Conservation (phyloP, 2,329 filamentous ascomycete species). For the Trichoderma atroviride region DNA sequence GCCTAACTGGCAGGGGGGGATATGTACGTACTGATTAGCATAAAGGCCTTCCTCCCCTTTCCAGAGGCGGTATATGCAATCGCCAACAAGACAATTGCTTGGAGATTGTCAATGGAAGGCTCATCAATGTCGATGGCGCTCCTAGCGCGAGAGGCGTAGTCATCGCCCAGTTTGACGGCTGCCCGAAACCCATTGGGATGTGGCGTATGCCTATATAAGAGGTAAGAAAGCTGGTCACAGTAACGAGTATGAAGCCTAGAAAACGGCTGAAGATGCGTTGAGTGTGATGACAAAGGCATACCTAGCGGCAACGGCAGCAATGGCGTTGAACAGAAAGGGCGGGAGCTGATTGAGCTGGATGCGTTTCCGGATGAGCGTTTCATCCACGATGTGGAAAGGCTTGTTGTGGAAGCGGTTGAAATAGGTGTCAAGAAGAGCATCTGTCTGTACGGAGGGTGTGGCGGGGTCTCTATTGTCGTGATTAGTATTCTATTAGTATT, state of each 20-base stretch:
- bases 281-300: constrained; percentile 38
- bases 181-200: constrained; percentile 69
- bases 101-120: constrained; percentile 75
- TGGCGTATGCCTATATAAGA: constrained; percentile 59
- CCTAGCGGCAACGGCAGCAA: constrained; percentile 66
- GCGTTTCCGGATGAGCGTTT: constrained; percentile 71
- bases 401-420: constrained; percentile 80
- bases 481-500: constrained; percentile 3
- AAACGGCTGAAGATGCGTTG: not conserved
- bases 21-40: constrained; percentile 69
- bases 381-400: constrained; percentile 80
- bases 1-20: not conserved
- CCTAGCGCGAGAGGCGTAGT: constrained; percentile 71
- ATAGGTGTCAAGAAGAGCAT: constrained; percentile 74
- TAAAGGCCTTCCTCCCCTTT: constrained; percentile 82
- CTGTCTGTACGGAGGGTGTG: constrained; percentile 54
- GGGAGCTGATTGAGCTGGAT: constrained; percentile 69
- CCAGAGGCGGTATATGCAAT: constrained; percentile 77
- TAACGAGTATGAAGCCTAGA: not conserved
- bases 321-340: constrained; percentile 55
- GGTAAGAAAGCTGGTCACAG: not conserved
- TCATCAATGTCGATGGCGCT: constrained; percentile 76
- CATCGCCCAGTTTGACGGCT: constrained; percentile 68
- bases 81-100: constrained; percentile 74
- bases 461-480: constrained; percentile 47